Percentiles rank a stretch among this genome's conserved stretches.
Conservation (phyloP, 345 rosid genomes). For the Alliaria petiolata region DNA sequence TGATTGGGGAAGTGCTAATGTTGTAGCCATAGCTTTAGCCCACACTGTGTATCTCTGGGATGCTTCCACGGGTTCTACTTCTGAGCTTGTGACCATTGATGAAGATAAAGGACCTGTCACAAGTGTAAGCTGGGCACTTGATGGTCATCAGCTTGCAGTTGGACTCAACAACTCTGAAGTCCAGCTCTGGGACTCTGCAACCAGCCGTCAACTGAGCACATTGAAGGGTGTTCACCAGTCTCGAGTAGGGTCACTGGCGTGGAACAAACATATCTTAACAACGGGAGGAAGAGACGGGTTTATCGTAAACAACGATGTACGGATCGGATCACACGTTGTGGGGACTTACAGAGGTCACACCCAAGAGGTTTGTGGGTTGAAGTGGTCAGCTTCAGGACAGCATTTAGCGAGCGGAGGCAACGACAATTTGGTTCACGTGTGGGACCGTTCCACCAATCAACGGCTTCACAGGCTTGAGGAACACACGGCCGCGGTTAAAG, state of each 20-base stretch:
- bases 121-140: slow-evolving; percentile 33
- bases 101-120: slow-evolving; percentile 37
- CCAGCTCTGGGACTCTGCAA: slow-evolving; percentile 25
- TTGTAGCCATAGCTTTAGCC: slow-evolving; percentile 2
- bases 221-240: no score
- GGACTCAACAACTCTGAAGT: slow-evolving; percentile 3
- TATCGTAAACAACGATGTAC: slow-evolving; percentile 30
- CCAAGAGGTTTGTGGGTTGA: slow-evolving; percentile 36
- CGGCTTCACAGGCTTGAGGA: slow-evolving; percentile 24
- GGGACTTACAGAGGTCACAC: slow-evolving; percentile 29
- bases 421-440: slow-evolving; percentile 35
- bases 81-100: slow-evolving; percentile 33
- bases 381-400: slow-evolving; percentile 39
- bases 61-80: slow-evolving; percentile 28
- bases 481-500: slow-evolving; percentile 39
- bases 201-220: no score
- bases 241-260: no score
- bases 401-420: slow-evolving; percentile 61
- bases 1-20: not conserved
- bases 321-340: slow-evolving; percentile 15
- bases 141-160: slow-evolving; percentile 35
- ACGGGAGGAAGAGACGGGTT: no score
- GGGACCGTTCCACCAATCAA: slow-evolving; percentile 27
- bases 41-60: slow-evolving; percentile 25
- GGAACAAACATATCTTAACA: no score